phyloP scores from a whole-genome alignment of 495 filamentous ascomycete species.

The Xylaria flabelliformis region DNA sequence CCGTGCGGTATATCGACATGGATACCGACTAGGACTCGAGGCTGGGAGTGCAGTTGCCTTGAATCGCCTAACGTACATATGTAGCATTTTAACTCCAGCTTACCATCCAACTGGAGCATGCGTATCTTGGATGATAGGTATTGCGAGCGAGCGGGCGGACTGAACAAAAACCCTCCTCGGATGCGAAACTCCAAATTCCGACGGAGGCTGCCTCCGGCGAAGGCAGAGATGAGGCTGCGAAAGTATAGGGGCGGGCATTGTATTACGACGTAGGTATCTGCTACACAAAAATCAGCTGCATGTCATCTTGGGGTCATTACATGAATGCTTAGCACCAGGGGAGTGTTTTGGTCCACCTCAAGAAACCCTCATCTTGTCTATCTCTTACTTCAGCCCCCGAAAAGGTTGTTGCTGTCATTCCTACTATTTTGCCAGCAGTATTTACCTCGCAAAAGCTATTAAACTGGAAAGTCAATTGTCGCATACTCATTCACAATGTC shows the following conservation, averaged over 20 bases:
- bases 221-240: neutral
- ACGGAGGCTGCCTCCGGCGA: neutral
- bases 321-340: neutral
- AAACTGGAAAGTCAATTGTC: neutral
- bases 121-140: too few species aligned
- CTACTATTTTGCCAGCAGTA: neutral
- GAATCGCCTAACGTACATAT: neutral
- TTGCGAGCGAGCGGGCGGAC: neutral
- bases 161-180: neutral
- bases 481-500: neutral
- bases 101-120: neutral
- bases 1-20: neutral
- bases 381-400: neutral
- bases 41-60: neutral
- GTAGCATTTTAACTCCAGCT: neutral
- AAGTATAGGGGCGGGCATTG: neutral
- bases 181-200: neutral
- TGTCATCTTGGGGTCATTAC: neutral
- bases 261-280: neutral
- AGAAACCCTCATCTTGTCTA: neutral
- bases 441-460: neutral
- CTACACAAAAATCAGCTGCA: neutral
- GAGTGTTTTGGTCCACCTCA: neutral
- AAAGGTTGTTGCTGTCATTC: neutral
- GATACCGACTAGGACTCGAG: neutral